Conservation (phyloP, 2,329 filamentous ascomycete species). For the Colletotrichum coccodes region DNA sequence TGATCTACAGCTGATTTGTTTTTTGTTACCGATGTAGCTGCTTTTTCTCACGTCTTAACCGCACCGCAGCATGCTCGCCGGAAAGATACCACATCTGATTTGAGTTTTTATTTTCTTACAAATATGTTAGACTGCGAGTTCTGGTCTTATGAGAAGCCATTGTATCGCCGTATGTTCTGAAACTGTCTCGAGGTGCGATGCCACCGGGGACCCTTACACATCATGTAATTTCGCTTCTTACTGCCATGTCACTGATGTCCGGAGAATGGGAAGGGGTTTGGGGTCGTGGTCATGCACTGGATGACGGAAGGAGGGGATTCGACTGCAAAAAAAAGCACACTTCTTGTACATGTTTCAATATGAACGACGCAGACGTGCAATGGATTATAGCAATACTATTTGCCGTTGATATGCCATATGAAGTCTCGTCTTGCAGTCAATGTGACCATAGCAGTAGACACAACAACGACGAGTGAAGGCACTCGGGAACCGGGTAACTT, state of each 20-base stretch:
- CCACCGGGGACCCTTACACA: background rate
- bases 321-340: conserved; percentile 16
- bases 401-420: conserved; percentile 16
- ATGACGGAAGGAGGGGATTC: background rate
- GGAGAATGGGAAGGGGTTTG: conserved; percentile 12
- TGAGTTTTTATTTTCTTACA: conserved; percentile 15
- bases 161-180: background rate
- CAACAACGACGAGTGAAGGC: background rate
- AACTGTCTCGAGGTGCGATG: conserved; percentile 4
- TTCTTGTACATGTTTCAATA: conserved; percentile 28
- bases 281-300: conserved; percentile 6
- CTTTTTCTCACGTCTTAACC: conserved; percentile 26
- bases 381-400: conserved; percentile 15
- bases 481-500: too few relatives aligned
- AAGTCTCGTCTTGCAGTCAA: background rate
- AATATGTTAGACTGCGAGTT: background rate
- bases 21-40: conserved; percentile 26
- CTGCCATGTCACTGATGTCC: conserved; percentile 27
- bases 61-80: conserved; percentile 32
- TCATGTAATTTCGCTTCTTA: conserved; percentile 19
- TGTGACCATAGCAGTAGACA: background rate
- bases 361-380: background rate
- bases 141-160: conserved; percentile 4
- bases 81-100: conserved; percentile 33
- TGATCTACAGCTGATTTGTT: conserved; percentile 25